Base-by-base conservation (phyloP, 352 stramenopile genomes). In the Phytophthora cryptogea region DNA sequence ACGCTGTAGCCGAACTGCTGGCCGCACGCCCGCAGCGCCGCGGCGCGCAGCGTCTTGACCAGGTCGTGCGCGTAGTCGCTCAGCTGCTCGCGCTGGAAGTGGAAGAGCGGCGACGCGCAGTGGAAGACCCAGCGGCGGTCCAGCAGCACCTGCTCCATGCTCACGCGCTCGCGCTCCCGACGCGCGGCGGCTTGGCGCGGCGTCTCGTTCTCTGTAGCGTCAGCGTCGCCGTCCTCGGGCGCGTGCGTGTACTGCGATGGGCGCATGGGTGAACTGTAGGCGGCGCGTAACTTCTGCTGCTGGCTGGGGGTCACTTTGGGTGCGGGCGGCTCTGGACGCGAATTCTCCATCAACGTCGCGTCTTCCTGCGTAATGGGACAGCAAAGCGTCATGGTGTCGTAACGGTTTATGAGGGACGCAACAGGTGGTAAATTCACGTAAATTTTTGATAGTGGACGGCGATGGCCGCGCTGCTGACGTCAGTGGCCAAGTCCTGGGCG, bases 1-100 rank as follows among this genome's bases (percentile, higher is more conserved):
- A 89, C 80, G 42, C 60, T 79, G 68, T 89, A 89, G 16, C 80
- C 80, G 39, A 84, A 83, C 61, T 86, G 78, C 42, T 73, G 66
- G 32, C 66, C 68, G 40, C 66, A 80, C n/a, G 61, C 56, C 13
- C 63, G 62, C 35, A 84, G 35, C 48, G 72, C 78, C n/a, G 71
- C 66, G 9, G 78, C 71, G 30, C 82, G 80, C 44, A 88, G 54
- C 37, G 76, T 76, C 54, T 89, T 90, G 46, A 89, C 74, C 41
- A 89, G 58, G 40, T 88, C 80, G 49, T 85, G 77, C 36, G 78
- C 80, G 50, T 89, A 88, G 20, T 63, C 53, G 33, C 76, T 78
- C 26, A 89, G 68, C 57, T 80, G 31, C 1, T 76, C 60, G 30
- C 52, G 57, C 10, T 69, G 70, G 60, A 89, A 88, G 46, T 82